Evolutionary conservation across 164 flowering plant species (phyloP).

Genomic region (Magnolia officinalis): DNA sequence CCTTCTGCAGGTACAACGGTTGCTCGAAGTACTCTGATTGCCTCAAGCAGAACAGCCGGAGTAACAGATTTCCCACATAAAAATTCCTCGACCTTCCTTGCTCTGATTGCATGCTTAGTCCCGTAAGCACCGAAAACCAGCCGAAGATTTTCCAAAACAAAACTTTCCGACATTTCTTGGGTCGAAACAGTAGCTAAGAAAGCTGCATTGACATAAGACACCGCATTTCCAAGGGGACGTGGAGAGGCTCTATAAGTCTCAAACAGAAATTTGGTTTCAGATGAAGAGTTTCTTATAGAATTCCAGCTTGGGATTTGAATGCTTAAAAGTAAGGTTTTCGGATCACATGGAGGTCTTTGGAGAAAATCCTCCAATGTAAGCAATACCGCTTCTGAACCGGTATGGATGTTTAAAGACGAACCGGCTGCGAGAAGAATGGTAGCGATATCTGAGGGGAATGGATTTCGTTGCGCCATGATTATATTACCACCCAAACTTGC

Average conservation of each 20-base stretch:
- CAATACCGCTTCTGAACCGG: slow-evolving; percentile 25
- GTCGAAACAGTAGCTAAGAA: slow-evolving; percentile 57
- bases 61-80: slow-evolving; percentile 50
- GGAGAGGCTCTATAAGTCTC: slow-evolving; percentile 86
- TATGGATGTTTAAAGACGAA: slow-evolving; percentile 44
- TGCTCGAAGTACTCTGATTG: slow-evolving; percentile 42
- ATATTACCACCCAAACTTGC: slow-evolving; percentile 94
- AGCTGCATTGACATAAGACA: slow-evolving; percentile 84
- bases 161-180: slow-evolving; percentile 18
- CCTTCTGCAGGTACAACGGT: slow-evolving; percentile 56
- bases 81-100: slow-evolving; percentile 60
- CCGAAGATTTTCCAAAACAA: slow-evolving; percentile 37
- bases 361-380: slow-evolving; percentile 72
- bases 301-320: slow-evolving; percentile 52
- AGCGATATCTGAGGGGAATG: slow-evolving; percentile 83
- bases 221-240: slow-evolving; percentile 83
- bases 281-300: slow-evolving; percentile 4
- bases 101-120: slow-evolving; percentile 65
- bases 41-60: slow-evolving; percentile 43
- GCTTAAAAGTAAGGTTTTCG: slow-evolving; percentile 48
- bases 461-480: slow-evolving; percentile 73
- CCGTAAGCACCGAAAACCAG: slow-evolving; percentile 89
- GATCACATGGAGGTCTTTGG: slow-evolving; percentile 46
- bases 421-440: slow-evolving; percentile 72
- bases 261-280: slow-evolving; percentile 29